These are phyloP conservation scores for Antarctomyces pellizariae DNA, from an alignment of 495 filamentous ascomycete species.

Conservation along the genomic window DNA sequence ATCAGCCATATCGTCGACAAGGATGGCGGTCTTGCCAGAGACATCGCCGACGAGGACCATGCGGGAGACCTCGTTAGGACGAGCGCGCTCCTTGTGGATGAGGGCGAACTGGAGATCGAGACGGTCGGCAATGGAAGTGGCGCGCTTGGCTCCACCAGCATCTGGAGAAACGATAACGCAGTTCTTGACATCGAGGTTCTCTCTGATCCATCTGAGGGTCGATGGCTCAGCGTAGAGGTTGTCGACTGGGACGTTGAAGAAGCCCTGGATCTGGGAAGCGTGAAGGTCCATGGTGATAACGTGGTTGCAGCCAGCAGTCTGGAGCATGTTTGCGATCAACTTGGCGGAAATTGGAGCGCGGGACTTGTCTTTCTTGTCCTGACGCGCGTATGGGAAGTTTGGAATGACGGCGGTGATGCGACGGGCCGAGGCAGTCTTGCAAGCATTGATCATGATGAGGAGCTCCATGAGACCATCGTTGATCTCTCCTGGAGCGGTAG, in stretches of 20 bases:
- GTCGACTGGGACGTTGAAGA: slow-evolving; percentile 96
- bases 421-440: slow-evolving; percentile 85
- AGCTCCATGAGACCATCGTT: slow-evolving; percentile 98
- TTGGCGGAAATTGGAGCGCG: slow-evolving; percentile 80
- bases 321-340: slow-evolving; percentile 92
- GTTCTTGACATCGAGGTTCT: slow-evolving; percentile 61
- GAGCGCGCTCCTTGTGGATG: slow-evolving; percentile 92
- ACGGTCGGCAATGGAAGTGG: slow-evolving; percentile 88
- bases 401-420: slow-evolving; percentile 84
- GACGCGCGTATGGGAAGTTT: slow-evolving; percentile 96
- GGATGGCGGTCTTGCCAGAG: slow-evolving; percentile 31
- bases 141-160: slow-evolving; percentile 88
- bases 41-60: slow-evolving; percentile 84
- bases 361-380: slow-evolving; percentile 97
- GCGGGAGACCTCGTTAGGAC: slow-evolving; percentile 84
- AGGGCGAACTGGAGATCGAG: slow-evolving; percentile 91
- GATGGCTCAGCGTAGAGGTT: slow-evolving; percentile 93
- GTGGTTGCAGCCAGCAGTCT: slow-evolving; percentile 74
- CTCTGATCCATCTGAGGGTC: slow-evolving; percentile 71
- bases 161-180: slow-evolving; percentile 93
- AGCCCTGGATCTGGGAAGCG: slow-evolving; percentile 63
- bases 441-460: slow-evolving; percentile 96
- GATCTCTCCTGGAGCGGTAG: slow-evolving; percentile 84
- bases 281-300: slow-evolving; percentile 80
- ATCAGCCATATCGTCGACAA: slow-evolving; percentile 64